These are phyloP conservation scores for Mallotus japonicus DNA, from an alignment of 441 rosid species.

Conservation along the genomic window DNA sequence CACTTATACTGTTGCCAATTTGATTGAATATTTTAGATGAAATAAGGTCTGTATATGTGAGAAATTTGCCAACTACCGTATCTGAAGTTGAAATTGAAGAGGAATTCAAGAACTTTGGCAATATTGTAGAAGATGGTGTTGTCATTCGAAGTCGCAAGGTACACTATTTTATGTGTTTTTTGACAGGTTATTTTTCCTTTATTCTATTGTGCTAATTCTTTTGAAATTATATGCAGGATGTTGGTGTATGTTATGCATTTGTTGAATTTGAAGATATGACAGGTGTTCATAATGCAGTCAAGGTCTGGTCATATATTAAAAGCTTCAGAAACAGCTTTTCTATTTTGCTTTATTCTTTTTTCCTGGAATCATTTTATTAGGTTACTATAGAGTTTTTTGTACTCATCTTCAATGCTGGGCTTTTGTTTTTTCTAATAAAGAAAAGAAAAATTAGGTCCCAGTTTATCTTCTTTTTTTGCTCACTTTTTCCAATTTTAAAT, in stretches of 20 bases:
- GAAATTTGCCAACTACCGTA: slow-evolving; percentile 51
- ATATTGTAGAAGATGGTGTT: slow-evolving; percentile 55
- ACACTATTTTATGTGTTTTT: slow-evolving; percentile 14
- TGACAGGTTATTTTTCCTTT: neutral
- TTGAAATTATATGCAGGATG: slow-evolving; percentile 46
- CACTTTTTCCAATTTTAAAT: neutral
- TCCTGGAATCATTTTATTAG: neutral
- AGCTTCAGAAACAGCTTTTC: neutral
- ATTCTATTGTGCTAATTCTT: slow-evolving; percentile 11
- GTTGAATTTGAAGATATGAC: slow-evolving; percentile 68
- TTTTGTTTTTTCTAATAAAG: neutral
- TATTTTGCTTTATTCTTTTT: neutral
- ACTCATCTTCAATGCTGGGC: neutral
- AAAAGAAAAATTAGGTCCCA: neutral
- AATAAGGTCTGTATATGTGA: slow-evolving; percentile 62
- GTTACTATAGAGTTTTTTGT: neutral
- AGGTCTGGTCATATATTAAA: slow-evolving; percentile 35
- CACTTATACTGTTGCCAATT: neutral
- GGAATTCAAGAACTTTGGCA: slow-evolving; percentile 68
- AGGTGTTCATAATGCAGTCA: slow-evolving; percentile 53
- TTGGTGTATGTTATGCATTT: slow-evolving; percentile 73
- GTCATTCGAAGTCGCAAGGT: slow-evolving; percentile 74
- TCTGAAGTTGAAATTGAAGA: slow-evolving; percentile 66
- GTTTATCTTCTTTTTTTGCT: neutral
- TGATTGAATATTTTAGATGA: slow-evolving; percentile 45